Evolutionary conservation across 1,284 basidiomycete species (phyloP).

Genomic region (Fomitopsis betulina): DNA sequence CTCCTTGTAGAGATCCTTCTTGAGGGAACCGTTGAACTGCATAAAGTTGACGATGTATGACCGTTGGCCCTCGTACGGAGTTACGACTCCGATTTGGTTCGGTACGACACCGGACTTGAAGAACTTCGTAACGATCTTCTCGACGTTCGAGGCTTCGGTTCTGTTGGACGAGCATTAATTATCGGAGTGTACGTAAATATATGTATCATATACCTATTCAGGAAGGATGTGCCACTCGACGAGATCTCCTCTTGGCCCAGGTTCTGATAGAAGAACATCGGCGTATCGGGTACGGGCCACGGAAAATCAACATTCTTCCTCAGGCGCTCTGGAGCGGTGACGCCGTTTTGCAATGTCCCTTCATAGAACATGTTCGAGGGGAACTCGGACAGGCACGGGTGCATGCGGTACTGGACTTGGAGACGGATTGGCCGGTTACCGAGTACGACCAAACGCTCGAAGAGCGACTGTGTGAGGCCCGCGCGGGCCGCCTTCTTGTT

Average conservation of each 20-base stretch:
- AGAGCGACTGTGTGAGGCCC: slow-evolving; percentile 95
- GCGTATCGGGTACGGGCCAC: slow-evolving; percentile 96
- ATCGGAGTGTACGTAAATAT: slow-evolving; percentile 10
- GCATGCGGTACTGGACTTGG: slow-evolving; percentile 99
- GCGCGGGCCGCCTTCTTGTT: slow-evolving; percentile 99
- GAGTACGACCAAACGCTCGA: slow-evolving; percentile 94
- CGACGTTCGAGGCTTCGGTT: slow-evolving; percentile 97
- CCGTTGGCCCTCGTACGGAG: slow-evolving; percentile 98
- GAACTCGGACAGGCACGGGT: slow-evolving; percentile 98
- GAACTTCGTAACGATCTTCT: slow-evolving; percentile 99
- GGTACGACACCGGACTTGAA: slow-evolving; percentile 98
- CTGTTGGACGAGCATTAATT: slow-evolving; percentile 36
- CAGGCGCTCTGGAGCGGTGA: slow-evolving; percentile 95
- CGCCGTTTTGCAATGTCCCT: slow-evolving; percentile 97
- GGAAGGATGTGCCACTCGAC: slow-evolving; percentile 95
- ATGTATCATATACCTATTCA: slow-evolving; percentile 67
- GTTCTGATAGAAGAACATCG: slow-evolving; percentile 99
- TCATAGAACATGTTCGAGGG: slow-evolving; percentile 99
- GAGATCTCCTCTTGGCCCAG: slow-evolving; percentile 99
- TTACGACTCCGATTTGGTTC: slow-evolving; percentile 95
- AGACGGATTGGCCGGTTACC: slow-evolving; percentile 96
- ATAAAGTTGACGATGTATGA: slow-evolving; percentile 99
- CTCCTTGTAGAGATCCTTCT: slow-evolving; percentile 99
- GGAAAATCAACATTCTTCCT: slow-evolving; percentile 99
- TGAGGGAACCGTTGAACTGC: slow-evolving; percentile 97